Evolutionary conservation across 257 asterid species (phyloP), one percentile per base, ranked within the genome.

Genomic region (Nicotiana sylvestris): DNA sequence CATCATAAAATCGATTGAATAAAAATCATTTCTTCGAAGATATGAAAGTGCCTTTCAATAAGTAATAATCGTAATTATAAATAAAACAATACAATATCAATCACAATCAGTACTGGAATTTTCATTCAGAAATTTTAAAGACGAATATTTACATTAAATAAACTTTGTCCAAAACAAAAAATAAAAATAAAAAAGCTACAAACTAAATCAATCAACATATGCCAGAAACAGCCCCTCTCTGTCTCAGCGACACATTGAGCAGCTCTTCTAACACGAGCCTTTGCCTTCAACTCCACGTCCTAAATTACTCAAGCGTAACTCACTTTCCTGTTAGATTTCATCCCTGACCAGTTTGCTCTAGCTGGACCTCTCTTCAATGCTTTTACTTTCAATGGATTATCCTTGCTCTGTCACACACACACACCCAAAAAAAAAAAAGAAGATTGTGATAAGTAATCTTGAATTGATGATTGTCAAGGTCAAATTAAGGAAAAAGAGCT

Each of bases 381-480:
- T 39, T 87, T 87, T 56, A 94, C 84, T 4, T 89, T 89, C 86
- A 94, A 43, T 1, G 94, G 97, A 82, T 81, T 94, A 39, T 83
- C 87, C 90, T 93, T 90, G 78, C 91, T 90, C 98, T 94, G 93
- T 82, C 35, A 56, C 61, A 76, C 6, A 61, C 2, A 1, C 1
- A 30, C 37, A 33, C 37, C 4, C 6, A 33, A 4, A 33, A 33
- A 33, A 33, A 33, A 4, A 33, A 30, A 37, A 25, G 6, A 51
- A 10, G 8, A 69, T 15, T 1, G 66, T 87, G 83, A 86, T 81
- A 30, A 32, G 5, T 30, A 66, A 15, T 30, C 21, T 66, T 66
- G 72, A 15, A 3, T 30, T 30, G 43, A 29, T 66, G 18, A 11
- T 30, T 30, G 15, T 25, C n/a, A 65, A 65, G 39, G 27, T 9